Evolutionary conservation across 179 eudicot species (phyloP).

Genomic region (Vitellaria paradoxa): DNA sequence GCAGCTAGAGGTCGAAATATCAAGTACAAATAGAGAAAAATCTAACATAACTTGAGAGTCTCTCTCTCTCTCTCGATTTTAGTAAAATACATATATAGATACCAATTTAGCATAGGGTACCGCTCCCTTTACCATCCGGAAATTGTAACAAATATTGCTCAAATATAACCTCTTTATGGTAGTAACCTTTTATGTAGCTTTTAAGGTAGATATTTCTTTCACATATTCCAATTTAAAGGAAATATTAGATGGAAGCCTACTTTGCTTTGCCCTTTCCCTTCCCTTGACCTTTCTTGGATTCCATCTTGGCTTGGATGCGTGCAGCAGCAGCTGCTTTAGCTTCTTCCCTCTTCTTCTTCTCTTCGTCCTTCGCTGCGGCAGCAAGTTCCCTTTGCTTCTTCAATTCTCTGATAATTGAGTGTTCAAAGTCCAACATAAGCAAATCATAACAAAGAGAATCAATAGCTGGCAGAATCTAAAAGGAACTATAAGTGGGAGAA

Average conservation of each 20-base stretch:
- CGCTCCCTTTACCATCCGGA: no score
- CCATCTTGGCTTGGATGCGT: conserved; percentile 92
- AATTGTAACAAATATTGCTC: no score
- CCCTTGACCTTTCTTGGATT: conserved; percentile 88
- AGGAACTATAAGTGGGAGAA: not conserved
- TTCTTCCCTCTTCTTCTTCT: conserved; percentile 91
- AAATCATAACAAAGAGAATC: not conserved
- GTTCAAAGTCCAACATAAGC: conserved; percentile 10
- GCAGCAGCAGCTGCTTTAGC: conserved; percentile 99
- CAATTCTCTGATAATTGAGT: conserved; percentile 51
- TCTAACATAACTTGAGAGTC: no score
- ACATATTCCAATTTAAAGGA: not conserved
- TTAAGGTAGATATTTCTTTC: no score
- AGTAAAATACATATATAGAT: no score
- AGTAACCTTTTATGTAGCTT: no score
- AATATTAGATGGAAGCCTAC: conserved; percentile 21
- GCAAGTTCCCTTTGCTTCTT: conserved; percentile 88
- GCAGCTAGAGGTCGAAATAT: no score
- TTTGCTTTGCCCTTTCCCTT: conserved; percentile 91
- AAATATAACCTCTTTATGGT: no score
- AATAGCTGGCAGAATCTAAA: not conserved
- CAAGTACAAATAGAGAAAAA: no score
- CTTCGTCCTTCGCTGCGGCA: conserved; percentile 84
- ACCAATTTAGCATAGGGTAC: no score
- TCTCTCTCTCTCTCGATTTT: no score